Evolutionary conservation across 768 basidiomycete genomes (phyloP).

Genomic region (Suillus hirtellus): DNA sequence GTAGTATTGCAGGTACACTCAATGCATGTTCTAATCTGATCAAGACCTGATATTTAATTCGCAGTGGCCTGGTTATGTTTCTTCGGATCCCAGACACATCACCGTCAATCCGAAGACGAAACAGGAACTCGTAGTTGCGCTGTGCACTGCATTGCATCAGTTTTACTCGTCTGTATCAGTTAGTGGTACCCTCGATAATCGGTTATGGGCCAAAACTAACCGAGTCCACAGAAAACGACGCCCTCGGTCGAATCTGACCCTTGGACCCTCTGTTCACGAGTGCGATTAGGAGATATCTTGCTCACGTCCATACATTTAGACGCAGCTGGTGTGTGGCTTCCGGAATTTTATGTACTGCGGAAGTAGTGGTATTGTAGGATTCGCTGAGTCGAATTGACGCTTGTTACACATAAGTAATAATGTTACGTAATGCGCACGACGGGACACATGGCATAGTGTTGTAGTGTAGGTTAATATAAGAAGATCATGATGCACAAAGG

Average conservation of each 20-base stretch:
- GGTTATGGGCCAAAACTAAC: background rate
- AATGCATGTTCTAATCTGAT: background rate
- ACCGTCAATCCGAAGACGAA: conserved; percentile 17
- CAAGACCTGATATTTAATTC: background rate
- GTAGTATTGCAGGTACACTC: background rate
- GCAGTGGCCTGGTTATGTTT: conserved; percentile 30
- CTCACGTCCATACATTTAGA: conserved; percentile 26
- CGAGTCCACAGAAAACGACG: background rate
- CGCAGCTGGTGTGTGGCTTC: conserved; percentile 24
- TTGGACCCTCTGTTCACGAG: conserved; percentile 19
- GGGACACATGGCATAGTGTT: background rate
- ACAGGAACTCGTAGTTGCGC: conserved; percentile 11
- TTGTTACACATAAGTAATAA: background rate
- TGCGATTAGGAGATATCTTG: conserved; percentile 22
- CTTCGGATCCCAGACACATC: conserved; percentile 11
- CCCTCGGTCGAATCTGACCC: conserved; percentile 11
- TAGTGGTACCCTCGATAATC: background rate
- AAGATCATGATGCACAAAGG: background rate
- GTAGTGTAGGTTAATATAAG: background rate
- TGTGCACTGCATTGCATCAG: background rate
- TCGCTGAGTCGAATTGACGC: background rate
- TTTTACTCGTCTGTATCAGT: background rate
- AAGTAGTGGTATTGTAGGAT: background rate
- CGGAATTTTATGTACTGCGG: conserved; percentile 29
- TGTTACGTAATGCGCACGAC: background rate